A percentile compares a stretch with the other conserved stretches of the same genome.
Evolutionary conservation across 2,329 filamentous ascomycete species (phyloP).

Genomic region (Scleromitrula shiraiana): DNA sequence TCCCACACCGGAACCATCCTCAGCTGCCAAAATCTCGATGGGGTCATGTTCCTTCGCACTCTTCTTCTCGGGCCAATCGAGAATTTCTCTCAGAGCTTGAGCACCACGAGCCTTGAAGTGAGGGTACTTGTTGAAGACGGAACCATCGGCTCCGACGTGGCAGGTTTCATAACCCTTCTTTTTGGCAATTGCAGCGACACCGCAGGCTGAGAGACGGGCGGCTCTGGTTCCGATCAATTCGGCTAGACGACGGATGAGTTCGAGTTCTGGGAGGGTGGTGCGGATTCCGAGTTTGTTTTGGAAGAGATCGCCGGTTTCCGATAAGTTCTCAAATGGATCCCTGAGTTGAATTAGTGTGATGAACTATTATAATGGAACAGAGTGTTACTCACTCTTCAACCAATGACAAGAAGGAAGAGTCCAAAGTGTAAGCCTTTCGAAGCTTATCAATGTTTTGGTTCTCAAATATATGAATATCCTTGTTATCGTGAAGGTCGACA

Average conservation of each 20-base stretch:
- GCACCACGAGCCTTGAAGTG: slow-evolving; percentile 94
- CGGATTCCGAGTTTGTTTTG: slow-evolving; percentile 64
- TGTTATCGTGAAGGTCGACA: slow-evolving; percentile 75
- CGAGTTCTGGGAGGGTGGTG: slow-evolving; percentile 70
- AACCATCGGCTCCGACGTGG: slow-evolving; percentile 94
- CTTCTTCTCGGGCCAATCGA: slow-evolving; percentile 79
- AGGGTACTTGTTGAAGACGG: slow-evolving; percentile 98
- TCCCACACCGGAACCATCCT: slow-evolving; percentile 96
- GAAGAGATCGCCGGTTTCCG: slow-evolving; percentile 80
- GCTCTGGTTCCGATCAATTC: slow-evolving; percentile 94
- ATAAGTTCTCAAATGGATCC: slow-evolving; percentile 91
- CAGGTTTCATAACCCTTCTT: slow-evolving; percentile 86
- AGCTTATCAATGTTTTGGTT: slow-evolving; percentile 74
- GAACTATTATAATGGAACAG: slow-evolving; percentile 15
- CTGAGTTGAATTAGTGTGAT: slow-evolving; percentile 35
- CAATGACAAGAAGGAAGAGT: slow-evolving; percentile 85
- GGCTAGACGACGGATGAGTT: slow-evolving; percentile 79
- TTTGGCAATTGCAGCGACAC: slow-evolving; percentile 91
- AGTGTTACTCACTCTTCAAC: slow-evolving; percentile 68
- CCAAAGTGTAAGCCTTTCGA: slow-evolving; percentile 79
- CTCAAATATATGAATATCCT: slow-evolving; percentile 68
- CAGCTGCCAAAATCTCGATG: slow-evolving; percentile 78
- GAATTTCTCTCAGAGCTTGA: slow-evolving; percentile 82
- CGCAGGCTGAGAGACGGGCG: slow-evolving; percentile 86
- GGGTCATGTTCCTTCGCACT: slow-evolving; percentile 70